Evolutionary conservation across 1,139 yeast genomes (phyloP).

Genomic region (Hansenula lynferdii): DNA sequence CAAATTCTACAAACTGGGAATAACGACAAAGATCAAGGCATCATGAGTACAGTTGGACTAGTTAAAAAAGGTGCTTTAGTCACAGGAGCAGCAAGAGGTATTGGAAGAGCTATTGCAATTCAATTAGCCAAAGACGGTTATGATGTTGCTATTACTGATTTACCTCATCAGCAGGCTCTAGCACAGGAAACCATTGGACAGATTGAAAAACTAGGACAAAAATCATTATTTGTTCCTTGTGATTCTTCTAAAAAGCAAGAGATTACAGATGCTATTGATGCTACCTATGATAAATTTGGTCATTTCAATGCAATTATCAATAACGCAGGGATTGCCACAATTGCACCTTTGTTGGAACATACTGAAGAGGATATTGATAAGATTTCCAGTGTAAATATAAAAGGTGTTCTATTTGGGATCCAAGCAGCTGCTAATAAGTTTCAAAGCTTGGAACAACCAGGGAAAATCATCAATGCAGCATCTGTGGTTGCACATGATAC

Average conservation of each 20-base stretch:
- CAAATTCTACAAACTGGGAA: no score
- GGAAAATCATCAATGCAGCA: slow-evolving; percentile 27
- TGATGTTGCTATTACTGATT: slow-evolving; percentile 24
- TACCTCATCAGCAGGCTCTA: slow-evolving; percentile 16
- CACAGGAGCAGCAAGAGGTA: slow-evolving; percentile 28
- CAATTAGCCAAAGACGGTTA: slow-evolving; percentile 17
- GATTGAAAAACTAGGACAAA: slow-evolving; percentile 14
- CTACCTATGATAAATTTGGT: slow-evolving; percentile 23
- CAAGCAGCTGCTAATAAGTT: slow-evolving; percentile 29
- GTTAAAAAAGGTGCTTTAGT: slow-evolving; percentile 25
- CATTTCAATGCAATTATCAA: slow-evolving; percentile 27
- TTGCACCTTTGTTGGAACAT: slow-evolving; percentile 21
- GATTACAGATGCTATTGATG: slow-evolving; percentile 23
- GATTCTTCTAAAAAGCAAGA: slow-evolving; percentile 23
- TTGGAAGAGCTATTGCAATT: slow-evolving; percentile 20
- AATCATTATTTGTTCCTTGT: slow-evolving; percentile 18
- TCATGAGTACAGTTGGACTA: not conserved
- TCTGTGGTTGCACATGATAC: slow-evolving; percentile 24
- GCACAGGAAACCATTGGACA: slow-evolving; percentile 18
- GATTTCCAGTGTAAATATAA: slow-evolving; percentile 23
- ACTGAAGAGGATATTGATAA: slow-evolving; percentile 20
- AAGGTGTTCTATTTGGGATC: slow-evolving; percentile 27
- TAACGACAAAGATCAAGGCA: no score
- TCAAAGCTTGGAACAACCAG: slow-evolving; percentile 20
- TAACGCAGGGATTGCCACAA: slow-evolving; percentile 28